phyloP scores from a whole-genome alignment of 768 basidiomycete genomes.

The Neoboletus subvelutipes region DNA sequence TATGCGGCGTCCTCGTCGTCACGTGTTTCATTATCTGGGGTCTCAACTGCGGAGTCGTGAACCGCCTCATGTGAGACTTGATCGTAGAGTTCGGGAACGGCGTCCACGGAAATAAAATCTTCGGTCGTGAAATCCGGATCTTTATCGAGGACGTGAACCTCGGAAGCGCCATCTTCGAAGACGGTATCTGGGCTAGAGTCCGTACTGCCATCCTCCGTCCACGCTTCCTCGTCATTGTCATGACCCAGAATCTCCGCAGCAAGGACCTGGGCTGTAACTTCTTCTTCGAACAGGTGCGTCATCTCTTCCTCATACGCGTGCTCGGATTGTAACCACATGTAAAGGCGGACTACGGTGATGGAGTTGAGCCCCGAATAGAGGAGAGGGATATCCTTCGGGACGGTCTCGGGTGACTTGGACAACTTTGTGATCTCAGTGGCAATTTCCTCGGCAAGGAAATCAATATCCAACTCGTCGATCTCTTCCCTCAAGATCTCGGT shows the following conservation, averaged over 20 bases:
- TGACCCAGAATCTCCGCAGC: conserved; percentile 29
- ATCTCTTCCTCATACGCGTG: conserved; percentile 33
- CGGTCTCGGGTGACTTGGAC: conserved; percentile 27
- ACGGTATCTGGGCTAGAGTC: conserved; percentile 12
- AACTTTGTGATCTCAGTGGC: conserved; percentile 33
- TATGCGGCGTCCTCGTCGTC: not conserved
- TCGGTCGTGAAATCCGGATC: not conserved
- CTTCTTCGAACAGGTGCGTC: conserved; percentile 33
- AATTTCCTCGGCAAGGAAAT: conserved; percentile 30
- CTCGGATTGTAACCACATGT: conserved; percentile 34
- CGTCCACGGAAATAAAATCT: not conserved
- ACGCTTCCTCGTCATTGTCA: not conserved
- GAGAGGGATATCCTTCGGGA: conserved; percentile 35
- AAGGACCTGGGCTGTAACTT: conserved; percentile 29
- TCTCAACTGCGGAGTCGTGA: not conserved
- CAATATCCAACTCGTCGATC: not conserved
- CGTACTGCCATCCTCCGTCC: not conserved
- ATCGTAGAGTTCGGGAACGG: not conserved
- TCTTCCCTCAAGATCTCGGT: conserved; percentile 28
- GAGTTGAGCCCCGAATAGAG: conserved; percentile 35
- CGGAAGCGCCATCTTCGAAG: conserved; percentile 11
- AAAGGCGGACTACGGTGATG: conserved; percentile 29
- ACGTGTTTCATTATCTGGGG: not conserved
- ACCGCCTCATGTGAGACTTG: not conserved
- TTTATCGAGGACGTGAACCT: conserved; percentile 8